These are phyloP conservation scores for Mortierella hygrophila DNA, from an alignment of 192 early-diverging fungal species.

Conservation along the genomic window DNA sequence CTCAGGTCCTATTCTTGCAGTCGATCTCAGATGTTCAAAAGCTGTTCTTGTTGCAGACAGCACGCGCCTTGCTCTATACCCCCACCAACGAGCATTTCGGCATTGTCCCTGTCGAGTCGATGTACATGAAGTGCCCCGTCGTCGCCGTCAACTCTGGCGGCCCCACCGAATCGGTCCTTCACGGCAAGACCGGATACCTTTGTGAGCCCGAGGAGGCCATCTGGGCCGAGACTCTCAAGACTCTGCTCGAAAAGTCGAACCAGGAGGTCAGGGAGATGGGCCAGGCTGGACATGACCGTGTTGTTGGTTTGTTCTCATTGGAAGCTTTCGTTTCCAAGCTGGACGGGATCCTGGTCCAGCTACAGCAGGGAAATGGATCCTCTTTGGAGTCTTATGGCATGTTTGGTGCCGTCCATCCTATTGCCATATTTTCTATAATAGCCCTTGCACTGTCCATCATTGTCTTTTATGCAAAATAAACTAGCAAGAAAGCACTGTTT, in stretches of 20 bases:
- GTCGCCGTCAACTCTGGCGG: slow-evolving; percentile 90
- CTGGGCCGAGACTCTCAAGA: slow-evolving; percentile 75
- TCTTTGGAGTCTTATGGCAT: slow-evolving; percentile 15
- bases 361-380: slow-evolving; percentile 20
- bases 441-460: slow-evolving; percentile 16
- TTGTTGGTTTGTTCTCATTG: slow-evolving; percentile 73
- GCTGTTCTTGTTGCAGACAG: slow-evolving; percentile 72
- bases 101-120: slow-evolving; percentile 96
- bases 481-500: neutral
- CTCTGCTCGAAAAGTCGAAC: slow-evolving; percentile 59
- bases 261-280: slow-evolving; percentile 70
- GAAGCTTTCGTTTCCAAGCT: slow-evolving; percentile 76
- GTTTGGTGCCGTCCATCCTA: slow-evolving; percentile 1
- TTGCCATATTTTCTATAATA: slow-evolving; percentile 13
- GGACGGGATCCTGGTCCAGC: slow-evolving; percentile 69
- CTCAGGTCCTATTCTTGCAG: slow-evolving; percentile 87
- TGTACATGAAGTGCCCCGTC: slow-evolving; percentile 91
- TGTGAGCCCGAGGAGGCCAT: slow-evolving; percentile 66
- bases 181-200: slow-evolving; percentile 84
- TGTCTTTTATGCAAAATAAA: slow-evolving; percentile 8
- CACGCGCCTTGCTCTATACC: slow-evolving; percentile 86
- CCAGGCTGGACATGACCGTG: slow-evolving; percentile 70
- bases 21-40: slow-evolving; percentile 90
- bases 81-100: slow-evolving; percentile 96
- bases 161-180: slow-evolving; percentile 83